phyloP scores from a whole-genome alignment of 345 rosid genomes.

The rapeseed (Brassica napus) region Da-Ae NC_063446.1:34680001-34680500 shows the following conservation, averaged over 20 bases:
- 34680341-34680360: not conserved
- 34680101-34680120: slow-evolving; percentile 64
- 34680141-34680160: slow-evolving; percentile 63
- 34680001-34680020: slow-evolving; percentile 38
- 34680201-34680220: no score
- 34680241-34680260: slow-evolving; percentile 76
- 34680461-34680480: slow-evolving; percentile 68
- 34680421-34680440: slow-evolving; percentile 90
- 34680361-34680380: not conserved
- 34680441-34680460: slow-evolving; percentile 65
- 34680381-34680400: slow-evolving; percentile 57
- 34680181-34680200: not conserved
- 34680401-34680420: slow-evolving; percentile 58
- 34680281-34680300: slow-evolving; percentile 36
- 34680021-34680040: slow-evolving; percentile 65
- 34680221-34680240: not conserved
- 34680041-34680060: slow-evolving; percentile 59
- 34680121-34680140: slow-evolving; percentile 71
- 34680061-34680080: slow-evolving; percentile 54
- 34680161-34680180: slow-evolving; percentile 60
- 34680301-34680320: slow-evolving; percentile 42
- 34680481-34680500: slow-evolving; percentile 63
- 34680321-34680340: not conserved
- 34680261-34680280: slow-evolving; percentile 46
- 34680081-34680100: slow-evolving; percentile 84